A percentile compares a stretch with the other conserved stretches of the same genome.
These are phyloP conservation scores for Solanum clarkiae DNA, from an alignment of 257 asterid species.

Conservation along the genomic window DNA sequence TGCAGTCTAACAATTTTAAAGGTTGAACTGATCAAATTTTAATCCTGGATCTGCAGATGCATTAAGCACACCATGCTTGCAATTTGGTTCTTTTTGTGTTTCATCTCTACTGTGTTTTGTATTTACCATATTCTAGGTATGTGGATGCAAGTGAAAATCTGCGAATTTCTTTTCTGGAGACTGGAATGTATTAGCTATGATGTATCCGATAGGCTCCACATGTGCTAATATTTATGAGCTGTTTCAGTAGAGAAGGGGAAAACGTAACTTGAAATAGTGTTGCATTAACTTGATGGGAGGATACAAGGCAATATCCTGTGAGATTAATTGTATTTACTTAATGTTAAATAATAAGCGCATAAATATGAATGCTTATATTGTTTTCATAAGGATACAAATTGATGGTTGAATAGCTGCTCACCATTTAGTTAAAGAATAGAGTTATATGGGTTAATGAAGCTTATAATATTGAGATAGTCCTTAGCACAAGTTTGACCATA, in stretches of 20 bases:
- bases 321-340: neutral
- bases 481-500: neutral
- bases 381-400: neutral
- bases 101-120: neutral
- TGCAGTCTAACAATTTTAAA: neutral
- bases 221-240: neutral
- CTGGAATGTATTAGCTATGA: neutral
- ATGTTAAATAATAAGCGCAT: neutral
- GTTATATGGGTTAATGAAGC: neutral
- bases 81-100: neutral
- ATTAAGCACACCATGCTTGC: neutral
- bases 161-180: neutral
- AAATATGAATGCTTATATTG: neutral
- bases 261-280: neutral
- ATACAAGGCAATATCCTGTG: neutral
- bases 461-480: neutral
- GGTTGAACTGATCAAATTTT: neutral
- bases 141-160: slow-evolving; percentile 40
- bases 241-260: neutral
- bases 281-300: neutral
- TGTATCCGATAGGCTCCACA: neutral
- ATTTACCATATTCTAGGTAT: slow-evolving; percentile 17
- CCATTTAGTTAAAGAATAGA: neutral
- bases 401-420: neutral
- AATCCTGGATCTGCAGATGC: neutral